A percentile compares a stretch with the other conserved stretches of the same genome.
Conservation (phyloP, 139 green algal genomes). For the Chlorella sp. region DNA sequence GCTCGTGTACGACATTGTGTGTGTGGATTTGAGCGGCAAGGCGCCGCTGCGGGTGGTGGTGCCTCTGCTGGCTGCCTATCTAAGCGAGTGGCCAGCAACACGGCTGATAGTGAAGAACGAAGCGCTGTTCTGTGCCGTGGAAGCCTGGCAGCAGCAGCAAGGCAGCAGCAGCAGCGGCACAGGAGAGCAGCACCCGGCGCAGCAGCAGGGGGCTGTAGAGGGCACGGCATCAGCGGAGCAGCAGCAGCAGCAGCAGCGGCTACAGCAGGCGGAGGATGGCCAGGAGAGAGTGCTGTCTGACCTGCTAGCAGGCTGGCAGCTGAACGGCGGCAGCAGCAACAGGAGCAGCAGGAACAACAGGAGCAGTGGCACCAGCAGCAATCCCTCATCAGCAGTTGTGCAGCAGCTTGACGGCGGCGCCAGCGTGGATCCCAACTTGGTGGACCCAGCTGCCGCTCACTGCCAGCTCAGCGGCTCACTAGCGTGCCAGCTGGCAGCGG, state of each 20-base stretch:
- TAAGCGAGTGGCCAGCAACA: background rate
- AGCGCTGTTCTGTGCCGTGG: background rate
- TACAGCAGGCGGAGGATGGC: background rate
- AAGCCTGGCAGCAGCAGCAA: background rate
- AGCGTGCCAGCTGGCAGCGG: background rate
- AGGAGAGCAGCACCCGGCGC: too few species aligned
- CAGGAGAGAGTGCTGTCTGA: background rate
- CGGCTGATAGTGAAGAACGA: background rate
- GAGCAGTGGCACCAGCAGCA: too few species aligned
- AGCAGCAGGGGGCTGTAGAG: background rate
- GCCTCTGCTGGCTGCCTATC: background rate
- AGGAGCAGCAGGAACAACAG: background rate
- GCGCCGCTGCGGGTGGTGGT: background rate
- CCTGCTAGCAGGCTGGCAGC: background rate
- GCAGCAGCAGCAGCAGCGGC: background rate
- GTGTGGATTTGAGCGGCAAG: background rate
- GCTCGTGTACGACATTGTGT: background rate
- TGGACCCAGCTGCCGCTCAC: too few species aligned
- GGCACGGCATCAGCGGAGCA: background rate
- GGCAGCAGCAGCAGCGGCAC: background rate
- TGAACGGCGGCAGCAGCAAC: background rate
- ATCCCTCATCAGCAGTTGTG: too few species aligned
- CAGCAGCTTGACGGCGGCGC: too few species aligned
- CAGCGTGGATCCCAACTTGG: too few species aligned
- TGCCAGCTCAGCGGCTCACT: too few species aligned